phyloP scores from a whole-genome alignment of 768 basidiomycete species.

The Lentinula lateritia region DNA sequence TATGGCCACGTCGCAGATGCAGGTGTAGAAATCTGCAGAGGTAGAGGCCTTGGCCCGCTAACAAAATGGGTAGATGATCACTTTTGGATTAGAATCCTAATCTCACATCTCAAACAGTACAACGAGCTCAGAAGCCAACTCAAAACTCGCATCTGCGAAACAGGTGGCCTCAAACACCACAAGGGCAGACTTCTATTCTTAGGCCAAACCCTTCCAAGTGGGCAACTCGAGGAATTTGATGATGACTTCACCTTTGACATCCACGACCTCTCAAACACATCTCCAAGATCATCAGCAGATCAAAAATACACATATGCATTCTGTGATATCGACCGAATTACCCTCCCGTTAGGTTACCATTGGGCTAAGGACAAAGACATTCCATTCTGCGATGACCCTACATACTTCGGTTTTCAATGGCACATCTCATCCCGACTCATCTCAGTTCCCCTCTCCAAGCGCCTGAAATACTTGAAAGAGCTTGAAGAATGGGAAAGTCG shows the following conservation, averaged over 20 bases:
- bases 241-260: slow-evolving; percentile 20
- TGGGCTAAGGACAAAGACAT: slow-evolving; percentile 27
- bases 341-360: slow-evolving; percentile 21
- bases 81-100: too few species aligned
- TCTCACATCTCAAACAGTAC: slow-evolving; percentile 7
- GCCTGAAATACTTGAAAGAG: too few species aligned
- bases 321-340: slow-evolving; percentile 30
- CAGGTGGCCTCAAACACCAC: neutral
- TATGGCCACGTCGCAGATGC: slow-evolving; percentile 22
- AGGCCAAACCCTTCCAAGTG: slow-evolving; percentile 15
- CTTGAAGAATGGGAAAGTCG: too few species aligned
- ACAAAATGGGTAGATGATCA: slow-evolving; percentile 15
- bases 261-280: slow-evolving; percentile 15
- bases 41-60: slow-evolving; percentile 21
- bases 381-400: slow-evolving; percentile 10
- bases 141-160: slow-evolving; percentile 6
- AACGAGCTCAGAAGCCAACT: slow-evolving; percentile 16
- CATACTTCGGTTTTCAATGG: too few species aligned
- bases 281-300: slow-evolving; percentile 15
- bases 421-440: too few species aligned
- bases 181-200: slow-evolving; percentile 14
- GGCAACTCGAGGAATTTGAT: slow-evolving; percentile 22
- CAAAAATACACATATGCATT: slow-evolving; percentile 12
- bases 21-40: slow-evolving; percentile 15
- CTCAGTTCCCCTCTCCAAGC: too few species aligned